Evolutionary conservation across 805 yeast species (phyloP).

Genomic region (Monosporozyma aerobia): DNA sequence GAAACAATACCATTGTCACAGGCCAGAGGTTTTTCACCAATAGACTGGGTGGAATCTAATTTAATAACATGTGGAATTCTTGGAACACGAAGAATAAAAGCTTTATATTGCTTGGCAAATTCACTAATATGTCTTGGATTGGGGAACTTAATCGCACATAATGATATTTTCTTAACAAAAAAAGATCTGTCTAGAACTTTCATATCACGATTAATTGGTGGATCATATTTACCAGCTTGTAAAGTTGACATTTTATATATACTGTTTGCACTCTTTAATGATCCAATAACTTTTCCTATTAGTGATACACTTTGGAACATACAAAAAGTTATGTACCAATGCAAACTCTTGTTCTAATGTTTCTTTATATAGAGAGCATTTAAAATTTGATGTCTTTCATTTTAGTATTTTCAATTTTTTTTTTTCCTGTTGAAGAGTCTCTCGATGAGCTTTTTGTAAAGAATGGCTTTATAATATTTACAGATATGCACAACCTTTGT

Average conservation of each 20-base stretch:
- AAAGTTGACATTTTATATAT: background rate
- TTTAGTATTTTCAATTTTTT: background rate
- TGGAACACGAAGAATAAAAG: conserved; percentile 61
- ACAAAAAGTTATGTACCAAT: background rate
- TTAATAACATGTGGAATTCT: conserved; percentile 62
- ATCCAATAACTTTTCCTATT: background rate
- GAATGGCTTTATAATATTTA: background rate
- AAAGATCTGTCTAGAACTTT: conserved; percentile 53
- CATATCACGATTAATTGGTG: conserved; percentile 67
- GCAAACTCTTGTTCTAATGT: background rate
- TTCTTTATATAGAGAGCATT: background rate
- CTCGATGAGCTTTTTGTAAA: background rate
- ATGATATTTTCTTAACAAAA: conserved; percentile 47
- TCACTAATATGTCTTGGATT: conserved; percentile 53
- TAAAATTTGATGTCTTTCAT: background rate
- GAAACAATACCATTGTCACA: conserved; percentile 22
- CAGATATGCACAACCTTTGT: background rate
- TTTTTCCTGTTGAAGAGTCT: background rate
- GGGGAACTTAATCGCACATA: conserved; percentile 61
- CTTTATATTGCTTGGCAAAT: conserved; percentile 49
- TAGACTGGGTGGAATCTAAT: conserved; percentile 17
- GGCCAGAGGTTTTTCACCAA: conserved; percentile 13
- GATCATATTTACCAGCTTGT: conserved; percentile 27
- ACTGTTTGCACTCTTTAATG: background rate
- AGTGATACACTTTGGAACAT: background rate